phyloP scores from a whole-genome alignment of 352 stramenopile species.

The Lagenidium giganteum region DNA sequence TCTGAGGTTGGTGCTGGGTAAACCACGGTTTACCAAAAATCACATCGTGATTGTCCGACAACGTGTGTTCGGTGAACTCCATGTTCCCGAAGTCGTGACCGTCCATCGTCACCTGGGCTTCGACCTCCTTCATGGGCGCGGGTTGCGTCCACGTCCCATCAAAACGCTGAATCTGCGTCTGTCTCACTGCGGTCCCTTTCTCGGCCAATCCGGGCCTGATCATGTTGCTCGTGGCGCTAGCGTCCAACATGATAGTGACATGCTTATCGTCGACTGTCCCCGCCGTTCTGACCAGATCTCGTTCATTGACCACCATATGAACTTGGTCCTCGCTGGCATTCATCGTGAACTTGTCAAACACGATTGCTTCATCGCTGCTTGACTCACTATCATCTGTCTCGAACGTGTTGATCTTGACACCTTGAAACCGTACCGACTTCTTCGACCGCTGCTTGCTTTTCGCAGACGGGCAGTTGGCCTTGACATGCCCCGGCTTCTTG shows the following conservation, averaged over 20 bases:
- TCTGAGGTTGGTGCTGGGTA: slow-evolving; percentile 7
- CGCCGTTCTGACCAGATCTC: slow-evolving; percentile 7
- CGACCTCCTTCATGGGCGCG: background rate
- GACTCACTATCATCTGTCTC: too few species aligned
- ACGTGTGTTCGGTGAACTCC: slow-evolving; percentile 2
- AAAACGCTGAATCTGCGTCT: slow-evolving; percentile 1
- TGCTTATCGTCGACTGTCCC: background rate
- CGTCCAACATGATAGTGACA: slow-evolving; percentile 5
- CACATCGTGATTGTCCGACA: slow-evolving; percentile 8
- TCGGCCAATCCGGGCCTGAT: slow-evolving; percentile 4
- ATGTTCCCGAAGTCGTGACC: slow-evolving; percentile 1
- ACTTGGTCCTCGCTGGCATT: too few species aligned
- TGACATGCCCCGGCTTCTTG: too few species aligned
- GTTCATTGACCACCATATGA: too few species aligned
- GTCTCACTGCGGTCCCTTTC: background rate
- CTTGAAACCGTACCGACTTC: too few species aligned
- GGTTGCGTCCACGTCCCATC: background rate
- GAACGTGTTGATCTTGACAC: too few species aligned
- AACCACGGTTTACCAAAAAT: slow-evolving; percentile 17
- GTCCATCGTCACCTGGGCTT: background rate
- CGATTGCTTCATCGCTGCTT: too few species aligned
- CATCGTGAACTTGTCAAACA: too few species aligned
- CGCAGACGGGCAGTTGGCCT: too few species aligned
- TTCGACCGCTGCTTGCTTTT: too few species aligned
- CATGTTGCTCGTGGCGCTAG: slow-evolving; percentile 8